Percentiles rank a stretch among this genome's conserved stretches.
phyloP scores from a whole-genome alignment of 352 stramenopile genomes.

The Globisporangium irregulare region DNA sequence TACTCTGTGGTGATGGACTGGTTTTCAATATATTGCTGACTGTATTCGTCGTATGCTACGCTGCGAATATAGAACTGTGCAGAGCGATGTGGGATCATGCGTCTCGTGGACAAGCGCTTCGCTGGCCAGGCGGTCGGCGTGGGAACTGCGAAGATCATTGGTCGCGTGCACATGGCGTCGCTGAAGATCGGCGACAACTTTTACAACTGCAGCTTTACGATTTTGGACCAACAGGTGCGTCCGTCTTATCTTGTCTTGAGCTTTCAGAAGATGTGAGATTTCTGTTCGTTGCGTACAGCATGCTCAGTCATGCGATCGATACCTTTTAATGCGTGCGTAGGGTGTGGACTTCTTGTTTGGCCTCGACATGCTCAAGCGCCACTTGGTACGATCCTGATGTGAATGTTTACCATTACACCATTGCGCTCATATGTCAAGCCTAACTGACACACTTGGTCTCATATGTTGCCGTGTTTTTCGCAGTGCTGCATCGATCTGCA shows the following conservation, averaged over 20 bases:
- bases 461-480: background rate
- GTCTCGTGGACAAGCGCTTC: constrained; percentile 85
- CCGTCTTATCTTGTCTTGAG: too few relatives aligned
- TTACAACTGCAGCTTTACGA: constrained; percentile 95
- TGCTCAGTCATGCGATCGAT: too few relatives aligned
- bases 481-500: constrained; percentile 95
- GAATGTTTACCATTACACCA: background rate
- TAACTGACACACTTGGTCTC: background rate
- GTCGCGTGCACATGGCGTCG: constrained; percentile 91
- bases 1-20: background rate
- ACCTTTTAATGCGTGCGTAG: constrained; percentile 24
- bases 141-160: constrained; percentile 96
- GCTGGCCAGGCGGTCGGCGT: constrained; percentile 93
- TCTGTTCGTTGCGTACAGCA: too few relatives aligned
- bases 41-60: background rate
- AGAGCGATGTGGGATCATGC: constrained; percentile 89
- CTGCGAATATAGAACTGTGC: constrained; percentile 63
- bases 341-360: constrained; percentile 98
- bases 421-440: background rate
- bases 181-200: constrained; percentile 89
- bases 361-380: constrained; percentile 97
- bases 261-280: too few relatives aligned
- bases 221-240: constrained; percentile 76
- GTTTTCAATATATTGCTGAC: background rate
- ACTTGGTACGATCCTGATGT: constrained; percentile 60